Percentiles rank a stretch among this genome's conserved stretches.
Conservation (phyloP, 1,284 basidiomycete species). For the Ceratorhiza oryzae-sativae region DNA sequence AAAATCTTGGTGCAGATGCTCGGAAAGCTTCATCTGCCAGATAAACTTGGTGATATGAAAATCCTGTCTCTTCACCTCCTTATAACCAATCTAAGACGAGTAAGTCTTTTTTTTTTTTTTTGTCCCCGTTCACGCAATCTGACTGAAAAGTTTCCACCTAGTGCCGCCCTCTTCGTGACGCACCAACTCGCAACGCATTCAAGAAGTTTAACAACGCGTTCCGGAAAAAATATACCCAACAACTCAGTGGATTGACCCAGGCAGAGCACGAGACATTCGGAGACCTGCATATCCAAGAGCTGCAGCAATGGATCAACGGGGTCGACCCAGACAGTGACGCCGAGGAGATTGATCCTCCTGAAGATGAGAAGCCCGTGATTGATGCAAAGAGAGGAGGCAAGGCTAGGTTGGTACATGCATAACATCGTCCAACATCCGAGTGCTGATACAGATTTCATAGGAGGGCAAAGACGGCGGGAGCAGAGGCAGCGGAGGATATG, state of each 20-base stretch:
- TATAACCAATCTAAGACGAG: constrained; percentile 64
- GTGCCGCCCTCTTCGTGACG: constrained; percentile 77
- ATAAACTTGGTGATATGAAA: constrained; percentile 66
- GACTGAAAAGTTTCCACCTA: constrained; percentile 47
- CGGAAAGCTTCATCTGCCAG: constrained; percentile 77
- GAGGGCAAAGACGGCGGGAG: constrained; percentile 7
- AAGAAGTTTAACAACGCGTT: constrained; percentile 68
- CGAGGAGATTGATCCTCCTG: constrained; percentile 14
- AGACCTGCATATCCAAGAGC: constrained; percentile 24
- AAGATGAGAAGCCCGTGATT: neutral
- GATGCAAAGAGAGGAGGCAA: constrained; percentile 3
- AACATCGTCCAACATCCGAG: neutral
- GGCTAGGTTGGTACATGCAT: neutral
- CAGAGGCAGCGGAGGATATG: neutral
- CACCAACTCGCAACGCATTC: constrained; percentile 73
- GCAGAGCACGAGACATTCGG: constrained; percentile 27
- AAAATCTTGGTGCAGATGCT: constrained; percentile 84
- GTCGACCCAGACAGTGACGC: constrained; percentile 29
- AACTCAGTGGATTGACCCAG: constrained; percentile 50
- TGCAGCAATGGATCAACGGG: constrained; percentile 21
- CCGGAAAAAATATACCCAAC: constrained; percentile 63
- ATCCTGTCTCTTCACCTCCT: constrained; percentile 70
- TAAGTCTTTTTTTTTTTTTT: constrained; percentile 52
- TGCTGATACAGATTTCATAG: neutral
- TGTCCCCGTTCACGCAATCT: too few species aligned